Evolutionary conservation across 345 rosid genomes (phyloP).

Genomic region (Fremontodendron californicum): DNA sequence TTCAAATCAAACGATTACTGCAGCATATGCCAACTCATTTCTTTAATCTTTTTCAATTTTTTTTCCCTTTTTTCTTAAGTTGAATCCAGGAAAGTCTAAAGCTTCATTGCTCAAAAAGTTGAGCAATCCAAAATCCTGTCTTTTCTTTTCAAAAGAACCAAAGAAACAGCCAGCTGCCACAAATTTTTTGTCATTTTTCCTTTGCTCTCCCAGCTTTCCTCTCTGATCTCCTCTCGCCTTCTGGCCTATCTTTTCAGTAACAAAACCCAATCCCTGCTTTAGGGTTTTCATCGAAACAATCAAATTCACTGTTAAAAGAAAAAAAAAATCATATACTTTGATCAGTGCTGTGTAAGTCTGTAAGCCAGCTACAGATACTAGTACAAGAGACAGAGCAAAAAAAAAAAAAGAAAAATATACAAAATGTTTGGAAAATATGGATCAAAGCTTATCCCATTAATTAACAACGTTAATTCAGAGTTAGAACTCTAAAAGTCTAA

Average conservation of each 20-base stretch:
- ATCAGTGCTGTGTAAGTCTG: neutral
- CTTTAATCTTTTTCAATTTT: neutral
- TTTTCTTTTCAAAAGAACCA: neutral
- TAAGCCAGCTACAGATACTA: neutral
- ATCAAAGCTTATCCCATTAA: constrained; percentile 1
- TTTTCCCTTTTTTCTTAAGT: too few relatives aligned
- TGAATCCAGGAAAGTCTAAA: too few relatives aligned
- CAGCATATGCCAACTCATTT: neutral
- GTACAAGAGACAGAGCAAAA: neutral
- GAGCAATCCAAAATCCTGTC: neutral
- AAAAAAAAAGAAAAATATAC: neutral
- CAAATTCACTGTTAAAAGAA: neutral
- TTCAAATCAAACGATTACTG: neutral
- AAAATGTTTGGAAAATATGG: neutral
- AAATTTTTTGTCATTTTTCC: neutral
- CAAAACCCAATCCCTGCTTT: neutral
- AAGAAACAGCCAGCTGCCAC: neutral
- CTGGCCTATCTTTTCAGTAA: neutral
- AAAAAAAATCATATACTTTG: neutral
- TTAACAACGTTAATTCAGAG: constrained; percentile 10
- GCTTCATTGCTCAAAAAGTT: neutral
- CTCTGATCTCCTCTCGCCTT: neutral
- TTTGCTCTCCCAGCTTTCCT: too few relatives aligned
- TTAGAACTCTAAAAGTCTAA: neutral
- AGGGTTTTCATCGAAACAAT: constrained; percentile 7